Conservation (phyloP, 2,329 filamentous ascomycete genomes). For the Diatrype stigma region DNA sequence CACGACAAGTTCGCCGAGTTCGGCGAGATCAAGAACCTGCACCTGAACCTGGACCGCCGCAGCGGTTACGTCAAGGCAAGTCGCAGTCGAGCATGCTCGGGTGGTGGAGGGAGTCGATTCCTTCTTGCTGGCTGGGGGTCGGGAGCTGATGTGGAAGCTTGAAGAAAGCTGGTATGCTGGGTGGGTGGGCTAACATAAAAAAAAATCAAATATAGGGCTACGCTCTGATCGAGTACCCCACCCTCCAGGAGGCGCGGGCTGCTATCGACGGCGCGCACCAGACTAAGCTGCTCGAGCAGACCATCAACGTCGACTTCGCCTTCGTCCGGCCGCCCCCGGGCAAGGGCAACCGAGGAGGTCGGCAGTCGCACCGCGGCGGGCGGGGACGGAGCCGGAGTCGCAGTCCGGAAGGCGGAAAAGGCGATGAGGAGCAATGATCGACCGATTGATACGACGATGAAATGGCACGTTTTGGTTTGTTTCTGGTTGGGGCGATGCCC, state of each 20-base stretch:
- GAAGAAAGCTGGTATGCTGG: no score
- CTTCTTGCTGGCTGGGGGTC: no score
- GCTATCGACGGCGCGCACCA: constrained; percentile 77
- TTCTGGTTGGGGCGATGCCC: no score
- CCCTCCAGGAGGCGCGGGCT: constrained; percentile 72
- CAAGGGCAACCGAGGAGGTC: constrained; percentile 42
- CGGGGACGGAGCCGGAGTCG: constrained; percentile 45
- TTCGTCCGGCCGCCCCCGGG: constrained; percentile 75
- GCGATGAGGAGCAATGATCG: constrained; percentile 13
- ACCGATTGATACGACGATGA: no score
- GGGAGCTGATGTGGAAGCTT: no score
- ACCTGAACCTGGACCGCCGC: constrained; percentile 75
- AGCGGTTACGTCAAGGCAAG: constrained; percentile 82
- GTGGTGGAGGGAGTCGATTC: no score
- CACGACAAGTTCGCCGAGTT: constrained; percentile 80
- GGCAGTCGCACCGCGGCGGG: constrained; percentile 33
- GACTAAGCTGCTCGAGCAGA: constrained; percentile 76
- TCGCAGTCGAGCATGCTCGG: constrained; percentile 1
- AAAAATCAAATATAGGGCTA: no score
- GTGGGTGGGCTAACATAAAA: no score
- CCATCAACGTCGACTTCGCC: constrained; percentile 75
- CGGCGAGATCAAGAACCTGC: constrained; percentile 83
- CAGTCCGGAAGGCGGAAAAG: constrained; percentile 28
- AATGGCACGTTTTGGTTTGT: no score
- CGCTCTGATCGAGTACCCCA: constrained; percentile 79